Evolutionary conservation across 208 protist species (phyloP), one percentile per base, ranked within the genome.

Genomic region (Zelonia costaricensis): DNA sequence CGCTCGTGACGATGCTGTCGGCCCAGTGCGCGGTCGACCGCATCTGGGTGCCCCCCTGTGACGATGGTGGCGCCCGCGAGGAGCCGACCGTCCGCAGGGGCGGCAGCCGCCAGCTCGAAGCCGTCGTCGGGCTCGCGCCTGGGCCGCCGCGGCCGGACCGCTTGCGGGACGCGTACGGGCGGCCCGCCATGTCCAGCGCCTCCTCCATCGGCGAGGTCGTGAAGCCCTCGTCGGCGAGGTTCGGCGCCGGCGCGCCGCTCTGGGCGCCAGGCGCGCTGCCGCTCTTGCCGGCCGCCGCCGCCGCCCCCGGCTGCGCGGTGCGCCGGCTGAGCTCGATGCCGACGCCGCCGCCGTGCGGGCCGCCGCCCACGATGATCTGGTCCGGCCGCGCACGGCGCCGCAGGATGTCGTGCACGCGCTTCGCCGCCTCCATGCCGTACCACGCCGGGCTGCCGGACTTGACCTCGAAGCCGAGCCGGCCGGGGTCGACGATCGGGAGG

Each of bases 381-480:
- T 86, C 83, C 0, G 70, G 71, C 27, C 69, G 64, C 15, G 60
- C 63, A 40, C 74, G 60, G 16, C 83, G 78, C 22, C 76, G 79
- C 31, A 90, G 62, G 48, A 90, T 90, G 53, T 82, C 62, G 25
- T 76, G 76, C n/a, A 90, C 79, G 10, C 83, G 83, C 53, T 81
- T 80, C 38, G 79, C 70, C 8, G 83, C 79, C 60, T 85, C 76
- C 79, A 90, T 90, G 42, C 83, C 83, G 60, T 90, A 90, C 83
- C 78, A 84, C 25, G 64, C 77, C 16, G 83, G 56, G 9, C 46
- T 75, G 4, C 78, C 82, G 18, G 65, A 64, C 54, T 84, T 85
- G n/a, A 90, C 77, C 13, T 68, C 69, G 52, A 90, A 84, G 59
- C 75, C 75, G 30, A 78, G 69, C 13, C 78, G 69, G 10, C 77